Conservation (phyloP, 129 eudicot species). For the Centella asiatica region DNA sequence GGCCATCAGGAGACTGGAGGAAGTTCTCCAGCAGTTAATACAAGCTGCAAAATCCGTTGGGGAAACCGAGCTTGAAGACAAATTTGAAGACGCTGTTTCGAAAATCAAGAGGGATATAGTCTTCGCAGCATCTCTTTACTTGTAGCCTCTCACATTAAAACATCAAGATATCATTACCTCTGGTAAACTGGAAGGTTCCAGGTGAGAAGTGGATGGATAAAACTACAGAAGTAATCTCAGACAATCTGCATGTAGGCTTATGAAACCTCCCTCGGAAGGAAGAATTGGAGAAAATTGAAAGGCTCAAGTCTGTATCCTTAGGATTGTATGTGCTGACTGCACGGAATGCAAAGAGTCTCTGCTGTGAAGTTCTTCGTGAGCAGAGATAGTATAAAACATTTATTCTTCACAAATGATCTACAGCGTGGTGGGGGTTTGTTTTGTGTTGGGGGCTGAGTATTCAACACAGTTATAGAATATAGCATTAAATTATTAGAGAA, state of each 20-base stretch:
- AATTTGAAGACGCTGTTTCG: conserved; percentile 82
- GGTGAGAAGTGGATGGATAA: background rate
- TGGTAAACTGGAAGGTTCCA: background rate
- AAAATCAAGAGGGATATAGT: conserved; percentile 98
- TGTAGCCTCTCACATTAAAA: conserved; percentile 25
- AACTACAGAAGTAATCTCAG: background rate
- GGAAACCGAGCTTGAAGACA: conserved; percentile 79
- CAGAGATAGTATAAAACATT: too few relatives aligned
- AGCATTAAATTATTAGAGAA: too few relatives aligned
- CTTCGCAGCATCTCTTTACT: conserved; percentile 88
- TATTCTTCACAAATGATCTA: too few relatives aligned
- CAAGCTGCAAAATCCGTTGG: conserved; percentile 87
- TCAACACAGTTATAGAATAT: too few relatives aligned
- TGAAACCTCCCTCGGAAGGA: too few relatives aligned
- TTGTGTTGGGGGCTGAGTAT: too few relatives aligned
- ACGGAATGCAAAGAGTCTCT: too few relatives aligned
- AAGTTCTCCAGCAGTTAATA: conserved; percentile 90
- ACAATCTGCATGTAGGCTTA: background rate
- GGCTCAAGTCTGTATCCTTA: too few relatives aligned
- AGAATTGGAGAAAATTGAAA: too few relatives aligned
- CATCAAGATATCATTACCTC: background rate
- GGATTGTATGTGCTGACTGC: too few relatives aligned
- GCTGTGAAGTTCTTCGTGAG: too few relatives aligned
- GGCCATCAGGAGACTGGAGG: conserved; percentile 93
- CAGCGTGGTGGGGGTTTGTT: too few relatives aligned